Conservation (phyloP, 164 flowering plant genomes). For the Magnolia officinalis region DNA sequence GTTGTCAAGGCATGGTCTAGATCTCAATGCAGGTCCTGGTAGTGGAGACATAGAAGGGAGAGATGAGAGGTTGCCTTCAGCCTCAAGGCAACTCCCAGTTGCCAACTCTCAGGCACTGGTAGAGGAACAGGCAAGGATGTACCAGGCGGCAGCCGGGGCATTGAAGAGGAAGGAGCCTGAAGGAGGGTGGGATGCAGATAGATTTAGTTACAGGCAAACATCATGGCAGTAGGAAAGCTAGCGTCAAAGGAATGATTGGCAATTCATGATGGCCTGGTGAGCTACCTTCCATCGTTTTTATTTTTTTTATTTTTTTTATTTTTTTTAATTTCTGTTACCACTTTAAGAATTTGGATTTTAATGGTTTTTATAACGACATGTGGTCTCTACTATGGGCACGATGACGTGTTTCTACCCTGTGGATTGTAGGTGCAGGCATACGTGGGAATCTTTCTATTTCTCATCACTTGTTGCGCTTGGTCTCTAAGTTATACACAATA, state of each 20-base stretch:
- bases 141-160: conserved; percentile 45
- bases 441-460: background rate
- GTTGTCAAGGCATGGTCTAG: conserved; percentile 70
- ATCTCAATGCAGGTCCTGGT: conserved; percentile 86
- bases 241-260: conserved; percentile 4
- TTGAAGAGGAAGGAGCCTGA: conserved; percentile 54
- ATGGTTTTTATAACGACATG: too few relatives aligned
- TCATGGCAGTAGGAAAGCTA: conserved; percentile 50
- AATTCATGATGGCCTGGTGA: conserved; percentile 21
- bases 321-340: background rate
- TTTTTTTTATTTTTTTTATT: background rate
- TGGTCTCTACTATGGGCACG: background rate
- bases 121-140: conserved; percentile 62
- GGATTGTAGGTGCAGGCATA: conserved; percentile 17
- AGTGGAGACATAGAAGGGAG: conserved; percentile 53
- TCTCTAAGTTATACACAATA: conserved; percentile 3
- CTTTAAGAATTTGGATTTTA: background rate
- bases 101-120: conserved; percentile 45
- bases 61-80: conserved; percentile 45
- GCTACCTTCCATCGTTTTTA: conserved; percentile 1
- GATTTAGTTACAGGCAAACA: conserved; percentile 39
- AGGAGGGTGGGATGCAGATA: conserved; percentile 60
- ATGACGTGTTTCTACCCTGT: conserved; percentile 8
- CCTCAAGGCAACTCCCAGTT: conserved; percentile 52
- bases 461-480: background rate